Evolutionary conservation across 208 protist genomes (phyloP), one percentile per base, ranked within the genome.

Genomic region (Trypanosoma lewisi): DNA sequence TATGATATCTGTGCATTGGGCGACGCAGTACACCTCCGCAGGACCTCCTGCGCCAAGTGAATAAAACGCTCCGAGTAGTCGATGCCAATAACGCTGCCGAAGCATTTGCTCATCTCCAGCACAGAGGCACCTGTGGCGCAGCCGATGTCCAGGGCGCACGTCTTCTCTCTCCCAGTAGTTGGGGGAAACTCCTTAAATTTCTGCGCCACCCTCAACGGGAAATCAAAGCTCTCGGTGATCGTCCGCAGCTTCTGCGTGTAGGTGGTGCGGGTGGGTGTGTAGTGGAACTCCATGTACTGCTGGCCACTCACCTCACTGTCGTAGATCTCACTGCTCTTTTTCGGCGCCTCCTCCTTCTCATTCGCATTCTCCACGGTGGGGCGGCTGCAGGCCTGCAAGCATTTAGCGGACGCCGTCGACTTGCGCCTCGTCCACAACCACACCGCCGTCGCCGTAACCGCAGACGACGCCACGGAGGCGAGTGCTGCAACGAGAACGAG

Each of bases 281-380:
- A 92, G 73, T 94, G 85, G 58, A 94, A 91, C 79, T 92, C 80
- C 73, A 92, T 81, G 67, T 91, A 91, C 75, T 94, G 83, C 21
- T 77, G 75, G 11, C 72, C 76, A n/a, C 67, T 69, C 4, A 44
- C 65, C 23, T 87, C 77, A 45, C 65, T 82, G 55, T 89, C 80
- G 73, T 94, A 94, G 11, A 94, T 70, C 12, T 74, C 42, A 30
- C 17, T 37, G 27, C 56, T 52, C 16, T 37, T 2, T 11, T 50
- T 50, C 31, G 19, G 5, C 28, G 36, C 42, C n/a, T 25, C 56
- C 16, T 4, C n/a, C 2, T 0, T 39, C 25, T 48, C 36, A 19
- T 7, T 14, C 7, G 4, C 41, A 34, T 39, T 30, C 2, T 50
- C 28, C 1, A 30, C n/a, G 8, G 7, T 17, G 4, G 3, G 9